phyloP scores from a whole-genome alignment of 2,329 filamentous ascomycete species.

The Colletotrichum godetiae region DNA sequence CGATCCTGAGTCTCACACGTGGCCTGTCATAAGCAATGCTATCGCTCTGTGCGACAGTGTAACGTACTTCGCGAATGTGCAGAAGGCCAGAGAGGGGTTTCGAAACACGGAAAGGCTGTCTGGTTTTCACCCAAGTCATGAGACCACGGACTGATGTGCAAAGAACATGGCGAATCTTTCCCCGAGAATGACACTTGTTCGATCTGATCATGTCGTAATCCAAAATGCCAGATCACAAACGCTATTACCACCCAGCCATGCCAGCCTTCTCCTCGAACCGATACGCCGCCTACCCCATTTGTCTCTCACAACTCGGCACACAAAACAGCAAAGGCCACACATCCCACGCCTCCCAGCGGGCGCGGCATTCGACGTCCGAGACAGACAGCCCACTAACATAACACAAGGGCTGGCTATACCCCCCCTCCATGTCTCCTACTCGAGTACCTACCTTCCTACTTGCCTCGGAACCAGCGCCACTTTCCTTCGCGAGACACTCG shows the following conservation, averaged over 20 bases:
- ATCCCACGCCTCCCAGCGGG: not conserved
- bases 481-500: not conserved
- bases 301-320: not conserved
- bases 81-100: not conserved
- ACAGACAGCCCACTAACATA: constrained; percentile 10
- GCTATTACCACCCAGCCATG: not conserved
- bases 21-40: not conserved
- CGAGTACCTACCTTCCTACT: not conserved
- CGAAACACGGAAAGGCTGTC: not conserved
- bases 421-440: too few relatives aligned
- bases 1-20: not conserved
- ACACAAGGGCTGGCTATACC: not conserved
- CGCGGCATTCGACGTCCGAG: not conserved
- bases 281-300: not conserved
- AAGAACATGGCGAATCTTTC: not conserved
- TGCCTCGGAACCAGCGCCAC: not conserved
- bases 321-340: not conserved
- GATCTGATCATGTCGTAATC: not conserved
- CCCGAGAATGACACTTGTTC: not conserved
- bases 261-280: not conserved
- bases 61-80: not conserved
- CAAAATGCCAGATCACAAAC: not conserved
- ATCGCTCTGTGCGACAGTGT: not conserved
- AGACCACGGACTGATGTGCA: not conserved
- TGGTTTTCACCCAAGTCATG: not conserved